Evolutionary conservation across 768 basidiomycete genomes (phyloP), one percentile per base, ranked within the genome.

Genomic region (Tulasnella sp.): DNA sequence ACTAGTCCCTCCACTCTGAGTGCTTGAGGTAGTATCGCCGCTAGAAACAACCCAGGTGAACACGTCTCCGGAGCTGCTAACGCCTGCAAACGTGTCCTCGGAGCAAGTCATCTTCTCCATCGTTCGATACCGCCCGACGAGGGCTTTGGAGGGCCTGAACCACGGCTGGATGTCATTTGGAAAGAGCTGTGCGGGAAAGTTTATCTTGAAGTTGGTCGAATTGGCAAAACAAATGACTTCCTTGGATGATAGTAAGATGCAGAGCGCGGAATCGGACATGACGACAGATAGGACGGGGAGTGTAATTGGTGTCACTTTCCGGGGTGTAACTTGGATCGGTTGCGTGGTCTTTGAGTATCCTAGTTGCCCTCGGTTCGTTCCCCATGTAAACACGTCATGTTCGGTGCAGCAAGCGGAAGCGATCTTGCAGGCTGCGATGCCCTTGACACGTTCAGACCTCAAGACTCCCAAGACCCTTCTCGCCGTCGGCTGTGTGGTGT

Each of bases 361-460:
- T 3, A 98, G 77, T 69, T 99, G 96, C 0, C 96, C 96, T 43
- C 77, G 79, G 70, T 97, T 96, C 24, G 85, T 88, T 0, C 96
- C 96, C 93, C 93, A 98, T 0, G 90, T 91, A 69, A 79, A 93
- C 1, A 91, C 78, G 44, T 81, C 74, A 9, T 69, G 70, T 3
- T 73, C 73, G 0, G 91, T 93, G 88, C 90, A 96, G 70, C 91
- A 94, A 4, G 83, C 91, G 13, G 88, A 92, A 15, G 91, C 85
- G 21, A 79, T 82, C 68, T 88, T 86, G 65, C 86, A 88, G 0
- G 94, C 92, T 0, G 93, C 87, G 7, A 96, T 78, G 27, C 95
- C 96, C 27, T 73, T 72, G 2, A 95, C 83, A 27, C 75, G 63
- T 65, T 94, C 88, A 70, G 85, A 88, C 76, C 82, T 86, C 64